phyloP scores from a whole-genome alignment of 108 stramenopile species.

The Pseudonitzschia delicatissima region DNA sequence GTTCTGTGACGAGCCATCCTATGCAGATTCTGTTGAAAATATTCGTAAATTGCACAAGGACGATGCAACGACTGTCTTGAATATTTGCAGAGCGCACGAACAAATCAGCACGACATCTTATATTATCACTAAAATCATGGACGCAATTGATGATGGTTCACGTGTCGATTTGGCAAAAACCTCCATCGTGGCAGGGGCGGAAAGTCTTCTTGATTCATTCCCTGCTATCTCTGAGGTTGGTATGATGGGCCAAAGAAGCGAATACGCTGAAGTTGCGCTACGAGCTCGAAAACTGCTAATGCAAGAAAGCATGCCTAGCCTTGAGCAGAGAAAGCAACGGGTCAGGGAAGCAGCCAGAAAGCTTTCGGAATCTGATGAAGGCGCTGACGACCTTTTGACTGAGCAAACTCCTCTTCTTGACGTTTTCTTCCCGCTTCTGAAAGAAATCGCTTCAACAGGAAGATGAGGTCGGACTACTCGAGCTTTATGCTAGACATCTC shows the following conservation, averaged over 20 bases:
- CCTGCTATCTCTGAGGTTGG: conserved; percentile 92
- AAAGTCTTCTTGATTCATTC: conserved; percentile 66
- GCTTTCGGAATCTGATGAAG: conserved; percentile 36
- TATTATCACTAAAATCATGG: conserved; percentile 77
- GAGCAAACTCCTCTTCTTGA: conserved; percentile 82
- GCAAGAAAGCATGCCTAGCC: conserved; percentile 89
- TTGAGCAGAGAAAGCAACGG: conserved; percentile 67
- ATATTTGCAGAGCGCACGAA: conserved; percentile 82
- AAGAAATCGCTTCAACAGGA: conserved; percentile 34
- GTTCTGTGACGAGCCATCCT: conserved; percentile 83
- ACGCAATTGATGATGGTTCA: conserved; percentile 76
- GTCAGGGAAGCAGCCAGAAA: conserved; percentile 52
- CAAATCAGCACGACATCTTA: conserved; percentile 71
- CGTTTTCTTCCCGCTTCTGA: conserved; percentile 82
- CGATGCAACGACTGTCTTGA: conserved; percentile 59
- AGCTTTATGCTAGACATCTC: conserved; percentile 80
- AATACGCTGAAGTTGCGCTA: conserved; percentile 76
- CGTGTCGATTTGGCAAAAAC: conserved; percentile 44
- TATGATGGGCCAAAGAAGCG: conserved; percentile 76
- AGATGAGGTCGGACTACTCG: conserved; percentile 67
- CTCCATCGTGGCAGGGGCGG: conserved; percentile 75
- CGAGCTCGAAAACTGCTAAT: conserved; percentile 87
- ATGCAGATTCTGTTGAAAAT: conserved; percentile 88
- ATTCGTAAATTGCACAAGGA: conserved; percentile 79
- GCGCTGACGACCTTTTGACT: conserved; percentile 69